A percentile compares a stretch with the other conserved stretches of the same genome.
These are phyloP conservation scores for Hyaloscypha bicolor DNA, from an alignment of 495 filamentous ascomycete species.

Conservation along the genomic window DNA sequence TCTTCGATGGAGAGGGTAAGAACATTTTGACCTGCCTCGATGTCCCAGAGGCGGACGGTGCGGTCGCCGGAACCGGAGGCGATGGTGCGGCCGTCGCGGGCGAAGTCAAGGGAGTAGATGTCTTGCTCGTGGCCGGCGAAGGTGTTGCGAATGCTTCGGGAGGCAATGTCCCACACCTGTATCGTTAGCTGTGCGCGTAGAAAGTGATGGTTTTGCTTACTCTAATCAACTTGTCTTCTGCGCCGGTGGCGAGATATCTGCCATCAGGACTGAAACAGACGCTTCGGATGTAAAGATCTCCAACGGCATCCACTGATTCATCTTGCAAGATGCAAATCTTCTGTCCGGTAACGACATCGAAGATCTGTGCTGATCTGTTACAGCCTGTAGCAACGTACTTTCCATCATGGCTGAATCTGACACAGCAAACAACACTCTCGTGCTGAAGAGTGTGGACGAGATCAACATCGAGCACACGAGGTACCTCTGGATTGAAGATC, in stretches of 20 bases:
- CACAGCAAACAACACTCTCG: constrained; percentile 90
- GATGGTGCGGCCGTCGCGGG: constrained; percentile 83
- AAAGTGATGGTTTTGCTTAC: constrained; percentile 51
- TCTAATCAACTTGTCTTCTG: constrained; percentile 88
- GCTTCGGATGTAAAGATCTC: constrained; percentile 87
- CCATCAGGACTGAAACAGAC: constrained; percentile 94
- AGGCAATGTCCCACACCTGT: constrained; percentile 86
- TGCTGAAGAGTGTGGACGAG: constrained; percentile 84
- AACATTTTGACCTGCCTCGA: constrained; percentile 71
- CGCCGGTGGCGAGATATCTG: constrained; percentile 84
- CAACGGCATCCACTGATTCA: constrained; percentile 78
- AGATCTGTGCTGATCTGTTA: constrained; percentile 88
- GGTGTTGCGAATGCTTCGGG: constrained; percentile 74
- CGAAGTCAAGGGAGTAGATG: constrained; percentile 92
- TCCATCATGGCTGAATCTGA: constrained; percentile 85
- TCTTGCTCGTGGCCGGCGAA: constrained; percentile 90
- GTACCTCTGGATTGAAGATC: constrained; percentile 84
- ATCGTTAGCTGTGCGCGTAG: constrained; percentile 8
- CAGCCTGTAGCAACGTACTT: constrained; percentile 89
- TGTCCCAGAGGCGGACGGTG: constrained; percentile 88
- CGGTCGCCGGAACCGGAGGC: constrained; percentile 87
- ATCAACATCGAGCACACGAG: constrained; percentile 82
- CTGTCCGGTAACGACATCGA: constrained; percentile 77
- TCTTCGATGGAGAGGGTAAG: constrained; percentile 84
- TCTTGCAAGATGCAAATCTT: constrained; percentile 81